These are phyloP conservation scores for Linaria vulgaris DNA, from an alignment of 257 asterid species.

Conservation along the genomic window DNA sequence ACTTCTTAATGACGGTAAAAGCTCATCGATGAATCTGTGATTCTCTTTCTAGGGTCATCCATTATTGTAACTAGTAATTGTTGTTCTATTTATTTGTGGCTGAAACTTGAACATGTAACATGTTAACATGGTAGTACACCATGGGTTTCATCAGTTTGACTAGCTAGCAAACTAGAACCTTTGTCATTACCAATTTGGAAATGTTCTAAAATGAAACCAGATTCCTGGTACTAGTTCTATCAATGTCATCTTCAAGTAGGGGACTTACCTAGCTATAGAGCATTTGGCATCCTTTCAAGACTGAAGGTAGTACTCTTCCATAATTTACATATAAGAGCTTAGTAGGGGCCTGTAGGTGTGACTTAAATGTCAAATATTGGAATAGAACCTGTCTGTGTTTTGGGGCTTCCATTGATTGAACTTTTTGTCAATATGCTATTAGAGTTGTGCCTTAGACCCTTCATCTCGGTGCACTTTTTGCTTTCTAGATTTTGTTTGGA, in stretches of 20 bases:
- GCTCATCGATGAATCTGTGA: not conserved
- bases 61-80: not conserved
- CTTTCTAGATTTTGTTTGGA: not conserved
- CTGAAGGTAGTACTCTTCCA: not conserved
- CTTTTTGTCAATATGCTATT: conserved; percentile 7
- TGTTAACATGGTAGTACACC: not conserved
- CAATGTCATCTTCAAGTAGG: conserved; percentile 9
- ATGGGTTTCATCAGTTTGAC: not conserved
- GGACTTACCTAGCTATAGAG: not conserved
- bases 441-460: not conserved
- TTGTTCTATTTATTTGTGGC: not conserved
- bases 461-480: not conserved
- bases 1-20: no score
- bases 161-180: not conserved
- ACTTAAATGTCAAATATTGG: no score
- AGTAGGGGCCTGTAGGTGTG: not conserved
- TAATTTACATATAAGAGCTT: not conserved
- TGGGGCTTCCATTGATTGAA: not conserved
- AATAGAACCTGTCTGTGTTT: not conserved
- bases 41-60: no score
- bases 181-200: not conserved
- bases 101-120: not conserved
- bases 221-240: conserved; percentile 8
- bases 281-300: not conserved
- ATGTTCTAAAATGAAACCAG: not conserved